Percentiles rank a stretch among this genome's conserved stretches.
phyloP scores from a whole-genome alignment of 306 rosid genomes.

The Cicer pinnatifidum region DNA sequence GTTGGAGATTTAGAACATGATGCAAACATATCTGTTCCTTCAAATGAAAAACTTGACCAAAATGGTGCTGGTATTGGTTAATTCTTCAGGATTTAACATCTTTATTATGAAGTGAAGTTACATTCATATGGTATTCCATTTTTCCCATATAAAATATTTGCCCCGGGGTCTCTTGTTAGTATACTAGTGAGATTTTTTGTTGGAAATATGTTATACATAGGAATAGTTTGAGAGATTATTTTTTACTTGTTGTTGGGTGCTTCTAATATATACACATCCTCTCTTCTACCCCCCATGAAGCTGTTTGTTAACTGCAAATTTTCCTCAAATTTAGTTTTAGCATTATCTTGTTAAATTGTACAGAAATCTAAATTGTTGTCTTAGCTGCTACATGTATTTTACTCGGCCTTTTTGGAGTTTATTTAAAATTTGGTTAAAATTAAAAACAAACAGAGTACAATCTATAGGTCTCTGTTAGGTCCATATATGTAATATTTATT shows the following conservation, averaged over 20 bases:
- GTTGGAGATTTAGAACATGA: conserved; percentile 50
- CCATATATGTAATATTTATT: too few relatives aligned
- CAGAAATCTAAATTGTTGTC: background rate
- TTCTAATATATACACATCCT: background rate
- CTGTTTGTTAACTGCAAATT: conserved; percentile 13
- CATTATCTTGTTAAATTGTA: conserved; percentile 16
- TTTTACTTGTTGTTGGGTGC: conserved; percentile 4
- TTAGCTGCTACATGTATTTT: background rate
- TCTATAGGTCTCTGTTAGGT: too few relatives aligned
- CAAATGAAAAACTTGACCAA: conserved; percentile 50
- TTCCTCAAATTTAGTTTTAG: background rate
- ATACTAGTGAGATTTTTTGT: conserved; percentile 15
- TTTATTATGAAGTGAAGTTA: background rate
- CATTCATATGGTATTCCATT: conserved; percentile 20
- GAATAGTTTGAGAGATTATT: conserved; percentile 1
- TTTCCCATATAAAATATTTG: background rate
- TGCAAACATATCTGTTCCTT: conserved; percentile 49
- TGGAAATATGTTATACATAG: conserved; percentile 27
- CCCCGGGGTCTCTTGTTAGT: background rate
- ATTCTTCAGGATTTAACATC: conserved; percentile 22
- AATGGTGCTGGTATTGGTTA: conserved; percentile 60
- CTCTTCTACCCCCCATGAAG: conserved; percentile 12
- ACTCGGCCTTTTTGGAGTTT: too few relatives aligned
- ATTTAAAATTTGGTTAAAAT: too few relatives aligned
- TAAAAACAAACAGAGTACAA: too few relatives aligned